phyloP scores from a whole-genome alignment of 306 rosid species.

The Styphnolobium japonicum region DNA sequence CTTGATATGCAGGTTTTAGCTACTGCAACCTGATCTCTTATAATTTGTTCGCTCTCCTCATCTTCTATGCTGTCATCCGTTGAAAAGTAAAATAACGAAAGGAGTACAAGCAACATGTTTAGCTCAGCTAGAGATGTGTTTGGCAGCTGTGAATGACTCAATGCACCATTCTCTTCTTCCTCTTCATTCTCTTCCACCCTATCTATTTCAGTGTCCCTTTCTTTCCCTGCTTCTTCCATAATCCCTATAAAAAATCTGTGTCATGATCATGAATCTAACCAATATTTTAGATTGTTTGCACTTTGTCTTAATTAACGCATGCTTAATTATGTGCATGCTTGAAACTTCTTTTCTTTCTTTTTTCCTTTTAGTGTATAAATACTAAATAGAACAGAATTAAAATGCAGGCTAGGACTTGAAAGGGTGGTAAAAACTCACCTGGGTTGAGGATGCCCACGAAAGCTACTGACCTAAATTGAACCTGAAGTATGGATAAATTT shows the following conservation, averaged over 20 bases:
- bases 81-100: conserved; percentile 32
- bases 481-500: background rate
- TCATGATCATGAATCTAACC: conserved; percentile 13
- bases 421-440: background rate
- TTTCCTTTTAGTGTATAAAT: conserved; percentile 6
- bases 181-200: conserved; percentile 8
- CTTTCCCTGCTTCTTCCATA: conserved; percentile 30
- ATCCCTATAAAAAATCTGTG: background rate
- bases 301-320: background rate
- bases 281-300: background rate
- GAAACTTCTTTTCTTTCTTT: background rate
- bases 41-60: background rate
- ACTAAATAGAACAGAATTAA: conserved; percentile 19
- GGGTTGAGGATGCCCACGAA: background rate
- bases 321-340: background rate
- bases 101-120: conserved; percentile 50
- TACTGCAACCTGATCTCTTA: conserved; percentile 3
- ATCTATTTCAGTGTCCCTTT: conserved; percentile 2
- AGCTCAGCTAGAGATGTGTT: conserved; percentile 35
- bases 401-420: background rate
- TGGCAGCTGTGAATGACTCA: background rate
- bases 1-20: conserved; percentile 8
- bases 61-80: conserved; percentile 21
- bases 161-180: conserved; percentile 3
- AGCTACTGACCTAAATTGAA: conserved; percentile 3